A percentile compares a stretch with the other conserved stretches of the same genome.
Evolutionary conservation across 2,329 filamentous ascomycete species (phyloP).

Genomic region (Neopestalotiopsis sp.): DNA sequence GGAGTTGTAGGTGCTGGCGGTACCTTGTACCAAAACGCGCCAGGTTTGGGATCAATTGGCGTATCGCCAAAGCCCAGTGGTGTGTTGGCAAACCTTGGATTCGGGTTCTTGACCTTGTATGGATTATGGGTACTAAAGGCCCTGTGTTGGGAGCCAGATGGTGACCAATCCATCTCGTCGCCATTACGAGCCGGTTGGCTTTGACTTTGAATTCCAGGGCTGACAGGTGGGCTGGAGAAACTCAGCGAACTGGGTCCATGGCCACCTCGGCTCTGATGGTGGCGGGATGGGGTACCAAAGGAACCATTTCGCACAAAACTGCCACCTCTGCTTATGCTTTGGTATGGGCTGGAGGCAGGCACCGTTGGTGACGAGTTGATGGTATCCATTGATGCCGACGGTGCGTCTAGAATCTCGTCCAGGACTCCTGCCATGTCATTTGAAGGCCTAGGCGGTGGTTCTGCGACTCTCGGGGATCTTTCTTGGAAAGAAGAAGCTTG

Average conservation of each 20-base stretch:
- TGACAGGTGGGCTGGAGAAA: slow-evolving; percentile 23
- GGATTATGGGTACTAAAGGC: slow-evolving; percentile 55
- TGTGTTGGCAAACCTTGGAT: slow-evolving; percentile 51
- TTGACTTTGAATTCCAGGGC: slow-evolving; percentile 24
- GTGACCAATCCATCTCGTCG: slow-evolving; percentile 78
- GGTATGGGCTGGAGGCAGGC: background rate
- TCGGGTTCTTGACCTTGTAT: slow-evolving; percentile 43
- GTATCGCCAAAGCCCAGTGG: slow-evolving; percentile 46
- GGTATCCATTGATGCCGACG: background rate
- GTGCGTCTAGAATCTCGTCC: slow-evolving; percentile 30
- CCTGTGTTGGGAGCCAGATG: slow-evolving; percentile 60
- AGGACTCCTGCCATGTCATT: slow-evolving; percentile 29
- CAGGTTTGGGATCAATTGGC: slow-evolving; percentile 47
- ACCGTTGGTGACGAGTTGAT: background rate
- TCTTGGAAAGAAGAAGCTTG: slow-evolving; percentile 23
- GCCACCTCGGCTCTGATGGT: background rate
- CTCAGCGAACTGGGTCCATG: background rate
- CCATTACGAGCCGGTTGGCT: slow-evolving; percentile 40
- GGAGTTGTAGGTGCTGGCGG: slow-evolving; percentile 72
- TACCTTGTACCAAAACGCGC: slow-evolving; percentile 72
- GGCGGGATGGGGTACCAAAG: background rate
- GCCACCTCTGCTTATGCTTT: background rate
- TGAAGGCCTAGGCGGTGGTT: slow-evolving; percentile 23
- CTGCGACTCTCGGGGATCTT: slow-evolving; percentile 37
- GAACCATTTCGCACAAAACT: background rate